Evolutionary conservation across 305 asterid species (phyloP).

Genomic region (Withania somnifera): DNA sequence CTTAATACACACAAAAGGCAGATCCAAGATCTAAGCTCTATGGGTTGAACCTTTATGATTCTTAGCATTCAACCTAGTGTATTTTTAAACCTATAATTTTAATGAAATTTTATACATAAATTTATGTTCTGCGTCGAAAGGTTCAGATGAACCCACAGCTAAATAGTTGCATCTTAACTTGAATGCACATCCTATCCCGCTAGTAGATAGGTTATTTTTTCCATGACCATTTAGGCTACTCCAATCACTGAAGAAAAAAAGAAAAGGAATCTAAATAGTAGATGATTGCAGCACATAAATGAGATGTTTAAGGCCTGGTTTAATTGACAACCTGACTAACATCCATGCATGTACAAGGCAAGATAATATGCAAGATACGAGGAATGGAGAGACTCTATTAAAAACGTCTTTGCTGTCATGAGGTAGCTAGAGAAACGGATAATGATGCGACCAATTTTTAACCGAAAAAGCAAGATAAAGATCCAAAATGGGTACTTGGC

Average conservation of each 20-base stretch:
- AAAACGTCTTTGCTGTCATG: not conserved
- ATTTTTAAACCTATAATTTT: not conserved
- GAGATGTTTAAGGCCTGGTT: not conserved
- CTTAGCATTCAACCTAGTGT: not conserved
- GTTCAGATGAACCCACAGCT: no score
- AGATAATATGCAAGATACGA: not conserved
- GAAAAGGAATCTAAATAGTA: not conserved
- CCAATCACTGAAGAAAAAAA: not conserved
- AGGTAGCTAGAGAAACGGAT: conserved; percentile 8
- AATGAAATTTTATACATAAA: not conserved
- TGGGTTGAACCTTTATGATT: not conserved
- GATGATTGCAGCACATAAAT: not conserved
- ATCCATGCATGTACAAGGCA: not conserved
- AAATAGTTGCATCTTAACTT: no score
- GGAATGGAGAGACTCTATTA: not conserved
- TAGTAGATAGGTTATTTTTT: not conserved
- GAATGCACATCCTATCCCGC: no score
- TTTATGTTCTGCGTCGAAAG: not conserved
- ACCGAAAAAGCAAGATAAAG: not conserved
- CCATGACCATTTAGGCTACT: not conserved
- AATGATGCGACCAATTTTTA: not conserved
- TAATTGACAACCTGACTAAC: not conserved
- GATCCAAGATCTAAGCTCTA: not conserved
- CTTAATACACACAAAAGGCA: not conserved
- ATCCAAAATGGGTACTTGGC: conserved; percentile 51